phyloP scores from a whole-genome alignment of 768 basidiomycete genomes.

The Mycena venus region DNA sequence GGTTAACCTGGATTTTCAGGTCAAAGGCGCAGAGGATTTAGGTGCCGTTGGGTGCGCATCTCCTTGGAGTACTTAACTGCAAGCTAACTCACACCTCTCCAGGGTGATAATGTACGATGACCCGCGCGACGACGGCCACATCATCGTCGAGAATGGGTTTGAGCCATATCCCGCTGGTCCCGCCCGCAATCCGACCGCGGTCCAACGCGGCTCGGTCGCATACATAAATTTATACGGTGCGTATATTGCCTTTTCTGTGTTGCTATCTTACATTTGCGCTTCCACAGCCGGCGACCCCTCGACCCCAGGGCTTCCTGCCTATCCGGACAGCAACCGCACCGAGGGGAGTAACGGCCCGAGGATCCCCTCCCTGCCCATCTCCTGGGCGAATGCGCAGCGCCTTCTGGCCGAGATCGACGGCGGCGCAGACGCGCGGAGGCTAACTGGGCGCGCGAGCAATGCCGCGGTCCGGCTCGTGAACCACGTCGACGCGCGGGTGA shows the following conservation, averaged over 20 bases:
- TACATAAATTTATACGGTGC: slow-evolving; percentile 70
- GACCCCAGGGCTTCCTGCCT: slow-evolving; percentile 91
- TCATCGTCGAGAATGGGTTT: slow-evolving; percentile 83
- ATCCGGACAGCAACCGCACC: slow-evolving; percentile 79
- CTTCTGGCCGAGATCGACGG: slow-evolving; percentile 71
- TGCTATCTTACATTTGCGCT: not conserved
- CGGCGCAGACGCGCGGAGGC: slow-evolving; percentile 35
- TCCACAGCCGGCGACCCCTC: slow-evolving; percentile 75
- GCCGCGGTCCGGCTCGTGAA: slow-evolving; percentile 66
- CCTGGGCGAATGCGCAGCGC: slow-evolving; percentile 84
- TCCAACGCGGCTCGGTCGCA: slow-evolving; percentile 89
- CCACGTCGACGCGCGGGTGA: slow-evolving; percentile 82
- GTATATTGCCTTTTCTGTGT: not conserved
- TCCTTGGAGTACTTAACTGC: not conserved
- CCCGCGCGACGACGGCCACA: slow-evolving; percentile 86
- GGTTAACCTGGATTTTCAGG: slow-evolving; percentile 51
- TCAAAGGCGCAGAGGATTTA: slow-evolving; percentile 86
- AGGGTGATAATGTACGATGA: slow-evolving; percentile 85
- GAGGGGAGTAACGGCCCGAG: slow-evolving; percentile 73
- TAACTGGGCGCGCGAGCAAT: slow-evolving; percentile 65
- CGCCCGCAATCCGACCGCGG: slow-evolving; percentile 85
- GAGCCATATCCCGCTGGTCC: slow-evolving; percentile 87
- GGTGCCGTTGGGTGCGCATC: slow-evolving; percentile 71
- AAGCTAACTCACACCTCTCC: not conserved
- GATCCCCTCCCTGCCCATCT: slow-evolving; percentile 92